Evolutionary conservation across 768 basidiomycete genomes (phyloP).

Genomic region (Saitozyma podzolica): DNA sequence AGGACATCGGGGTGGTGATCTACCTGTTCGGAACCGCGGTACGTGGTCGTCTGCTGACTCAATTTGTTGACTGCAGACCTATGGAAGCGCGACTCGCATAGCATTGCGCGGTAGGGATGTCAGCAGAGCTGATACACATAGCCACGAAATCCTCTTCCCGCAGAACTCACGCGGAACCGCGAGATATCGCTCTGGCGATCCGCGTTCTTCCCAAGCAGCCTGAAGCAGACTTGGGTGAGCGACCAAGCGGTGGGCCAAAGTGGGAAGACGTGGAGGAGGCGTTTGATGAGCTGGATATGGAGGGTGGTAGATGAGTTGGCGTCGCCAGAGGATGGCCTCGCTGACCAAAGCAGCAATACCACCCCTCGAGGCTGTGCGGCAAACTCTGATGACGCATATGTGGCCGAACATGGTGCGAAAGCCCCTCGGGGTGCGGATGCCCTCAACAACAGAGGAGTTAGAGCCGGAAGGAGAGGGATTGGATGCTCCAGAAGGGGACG

Average conservation of each 20-base stretch:
- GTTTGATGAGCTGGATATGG: conserved; percentile 22
- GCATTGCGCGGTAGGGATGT: too few species aligned
- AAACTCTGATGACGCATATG: conserved; percentile 43
- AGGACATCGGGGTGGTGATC: conserved; percentile 24
- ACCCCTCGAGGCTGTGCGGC: conserved; percentile 29
- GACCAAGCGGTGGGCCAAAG: background rate
- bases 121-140: too few species aligned
- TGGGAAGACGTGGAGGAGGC: conserved; percentile 17
- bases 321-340: conserved; percentile 28
- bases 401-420: conserved; percentile 46
- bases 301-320: conserved; percentile 19
- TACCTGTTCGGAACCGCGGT: conserved; percentile 30
- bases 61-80: background rate
- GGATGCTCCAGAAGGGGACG: too few species aligned
- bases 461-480: too few species aligned
- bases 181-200: conserved; percentile 40
- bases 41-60: background rate
- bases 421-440: conserved; percentile 10
- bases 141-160: conserved; percentile 24
- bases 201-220: too few species aligned
- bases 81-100: too few species aligned
- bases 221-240: background rate
- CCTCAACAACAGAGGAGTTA: conserved; percentile 2
- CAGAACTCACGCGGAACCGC: conserved; percentile 22
- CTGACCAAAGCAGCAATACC: conserved; percentile 36